Conservation (phyloP, 371 early-diverging fungal species). For the Lichtheimia ornata region DNA sequence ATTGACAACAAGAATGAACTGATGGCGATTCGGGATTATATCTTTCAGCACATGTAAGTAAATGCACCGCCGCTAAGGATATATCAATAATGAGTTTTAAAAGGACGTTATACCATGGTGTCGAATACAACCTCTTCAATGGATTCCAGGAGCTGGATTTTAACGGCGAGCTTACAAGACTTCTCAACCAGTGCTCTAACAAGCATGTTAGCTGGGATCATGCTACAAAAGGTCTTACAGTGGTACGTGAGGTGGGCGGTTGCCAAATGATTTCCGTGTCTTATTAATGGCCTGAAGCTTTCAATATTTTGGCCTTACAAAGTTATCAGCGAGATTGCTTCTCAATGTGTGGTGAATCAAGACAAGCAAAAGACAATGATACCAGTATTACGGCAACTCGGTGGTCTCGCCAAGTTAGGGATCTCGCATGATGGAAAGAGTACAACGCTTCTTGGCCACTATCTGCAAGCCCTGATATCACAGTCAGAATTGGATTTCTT, state of each 20-base stretch:
- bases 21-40: slow-evolving; percentile 8
- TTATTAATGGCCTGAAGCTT: slow-evolving; percentile 11
- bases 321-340: slow-evolving; percentile 15
- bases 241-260: slow-evolving; percentile 5
- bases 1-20: not conserved
- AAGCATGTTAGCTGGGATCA: not conserved
- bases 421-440: not conserved
- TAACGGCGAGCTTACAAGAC: slow-evolving; percentile 5
- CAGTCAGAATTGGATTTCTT: not conserved
- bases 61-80: too few relatives aligned
- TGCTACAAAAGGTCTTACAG: slow-evolving; percentile 4
- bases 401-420: slow-evolving; percentile 9
- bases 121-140: slow-evolving; percentile 6
- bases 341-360: slow-evolving; percentile 17
- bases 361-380: slow-evolving; percentile 24
- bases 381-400: slow-evolving; percentile 20
- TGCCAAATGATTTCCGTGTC: not conserved
- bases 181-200: slow-evolving; percentile 7
- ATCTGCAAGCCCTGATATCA: not conserved
- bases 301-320: slow-evolving; percentile 28
- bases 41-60: slow-evolving; percentile 4
- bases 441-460: slow-evolving; percentile 1
- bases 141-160: slow-evolving; percentile 1
- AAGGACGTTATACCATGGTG: not conserved
- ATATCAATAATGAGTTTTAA: too few relatives aligned